A percentile compares a stretch with the other conserved stretches of the same genome.
phyloP scores from a whole-genome alignment of 225 moss, liverwort and hornwort species.

The Ulota crispa region DNA sequence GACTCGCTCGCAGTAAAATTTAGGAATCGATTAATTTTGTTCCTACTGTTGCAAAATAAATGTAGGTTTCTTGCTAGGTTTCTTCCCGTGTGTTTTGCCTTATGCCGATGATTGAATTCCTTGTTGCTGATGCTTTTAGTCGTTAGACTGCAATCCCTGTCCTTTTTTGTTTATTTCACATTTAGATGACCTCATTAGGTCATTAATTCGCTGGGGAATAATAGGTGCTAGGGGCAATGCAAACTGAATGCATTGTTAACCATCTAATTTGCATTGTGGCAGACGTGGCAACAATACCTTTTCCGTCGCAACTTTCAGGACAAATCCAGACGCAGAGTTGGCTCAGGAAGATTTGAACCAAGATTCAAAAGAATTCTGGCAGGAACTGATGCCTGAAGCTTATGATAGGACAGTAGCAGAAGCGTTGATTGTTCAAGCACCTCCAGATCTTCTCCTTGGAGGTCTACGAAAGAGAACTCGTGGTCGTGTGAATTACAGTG shows the following conservation, averaged over 20 bases:
- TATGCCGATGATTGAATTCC: neutral
- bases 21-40: neutral
- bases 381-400: constrained; percentile 75
- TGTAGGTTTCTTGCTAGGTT: neutral
- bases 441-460: constrained; percentile 25
- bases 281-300: constrained; percentile 86
- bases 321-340: constrained; percentile 64
- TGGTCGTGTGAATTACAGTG: constrained; percentile 67
- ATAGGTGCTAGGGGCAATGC: neutral
- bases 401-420: constrained; percentile 46
- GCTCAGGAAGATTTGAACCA: constrained; percentile 35
- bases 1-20: neutral
- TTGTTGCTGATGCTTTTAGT: neutral
- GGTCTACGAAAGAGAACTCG: constrained; percentile 62
- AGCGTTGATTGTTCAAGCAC: constrained; percentile 36
- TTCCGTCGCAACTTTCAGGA: constrained; percentile 77
- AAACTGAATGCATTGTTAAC: neutral
- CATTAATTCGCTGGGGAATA: too few species aligned
- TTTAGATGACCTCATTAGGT: neutral
- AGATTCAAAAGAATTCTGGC: constrained; percentile 61
- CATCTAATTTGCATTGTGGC: constrained; percentile 4
- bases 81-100: neutral
- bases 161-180: neutral
- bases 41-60: neutral
- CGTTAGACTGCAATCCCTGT: neutral